Evolutionary conservation across 306 rosid species (phyloP).

Genomic region (Quercus rubra): DNA sequence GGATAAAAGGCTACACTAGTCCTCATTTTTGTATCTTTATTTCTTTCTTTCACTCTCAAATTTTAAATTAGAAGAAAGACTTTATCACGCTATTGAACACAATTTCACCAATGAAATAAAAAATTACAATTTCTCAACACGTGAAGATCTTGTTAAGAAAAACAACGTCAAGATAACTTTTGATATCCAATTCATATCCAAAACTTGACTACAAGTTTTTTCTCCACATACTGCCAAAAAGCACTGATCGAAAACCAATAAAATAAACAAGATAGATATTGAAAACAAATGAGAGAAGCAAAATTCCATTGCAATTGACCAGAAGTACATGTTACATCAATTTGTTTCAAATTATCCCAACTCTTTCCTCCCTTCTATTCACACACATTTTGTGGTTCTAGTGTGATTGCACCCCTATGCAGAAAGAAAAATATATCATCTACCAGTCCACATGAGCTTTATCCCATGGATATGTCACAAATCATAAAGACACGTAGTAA

Average conservation of each 20-base stretch:
- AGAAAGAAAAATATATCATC: not conserved
- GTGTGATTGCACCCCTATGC: not conserved
- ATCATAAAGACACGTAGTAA: constrained; percentile 5
- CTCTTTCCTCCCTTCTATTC: not conserved
- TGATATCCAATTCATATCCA: not conserved
- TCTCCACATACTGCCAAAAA: not conserved
- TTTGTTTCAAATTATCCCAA: not conserved
- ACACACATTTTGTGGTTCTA: not conserved
- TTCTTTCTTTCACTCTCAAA: too few relatives aligned
- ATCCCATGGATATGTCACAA: not conserved
- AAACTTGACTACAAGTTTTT: not conserved
- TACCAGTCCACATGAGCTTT: not conserved
- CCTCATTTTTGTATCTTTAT: too few relatives aligned
- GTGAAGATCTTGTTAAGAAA: not conserved
- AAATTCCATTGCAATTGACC: not conserved
- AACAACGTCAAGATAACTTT: not conserved
- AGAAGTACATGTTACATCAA: not conserved
- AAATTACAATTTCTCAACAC: not conserved
- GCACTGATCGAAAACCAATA: not conserved
- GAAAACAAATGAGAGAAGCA: not conserved
- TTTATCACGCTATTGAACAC: too few relatives aligned
- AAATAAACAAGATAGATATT: not conserved
- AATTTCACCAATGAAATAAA: too few relatives aligned
- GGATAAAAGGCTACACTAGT: too few relatives aligned
- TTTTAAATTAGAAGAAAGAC: too few relatives aligned